Percentiles rank a stretch among this genome's conserved stretches.
Evolutionary conservation across 164 flowering plant genomes (phyloP).

Genomic region (Berberis vulgaris): DNA sequence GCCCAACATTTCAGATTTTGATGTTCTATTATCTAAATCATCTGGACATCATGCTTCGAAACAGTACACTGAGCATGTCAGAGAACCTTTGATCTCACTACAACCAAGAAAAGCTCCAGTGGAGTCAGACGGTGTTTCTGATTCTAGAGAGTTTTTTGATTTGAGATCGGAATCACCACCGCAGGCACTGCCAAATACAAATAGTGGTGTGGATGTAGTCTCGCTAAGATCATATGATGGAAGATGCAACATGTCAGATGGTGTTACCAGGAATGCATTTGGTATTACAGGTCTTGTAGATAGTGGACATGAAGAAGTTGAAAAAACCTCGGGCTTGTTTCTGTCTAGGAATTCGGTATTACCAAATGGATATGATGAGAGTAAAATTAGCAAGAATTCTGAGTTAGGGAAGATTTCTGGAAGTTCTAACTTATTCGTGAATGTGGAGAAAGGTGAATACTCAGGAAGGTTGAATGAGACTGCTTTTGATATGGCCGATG

Average conservation of each 20-base stretch:
- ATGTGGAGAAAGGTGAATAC: constrained; percentile 19
- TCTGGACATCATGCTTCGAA: constrained; percentile 10
- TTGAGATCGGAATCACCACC: constrained; percentile 12
- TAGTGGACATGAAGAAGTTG: constrained; percentile 13
- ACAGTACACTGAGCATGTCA: constrained; percentile 10
- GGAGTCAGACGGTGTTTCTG: constrained; percentile 3
- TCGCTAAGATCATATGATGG: constrained; percentile 11
- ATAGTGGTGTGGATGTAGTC: constrained; percentile 12
- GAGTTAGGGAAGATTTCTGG: constrained; percentile 10
- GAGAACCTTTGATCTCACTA: constrained; percentile 11
- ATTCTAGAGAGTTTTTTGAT: constrained; percentile 5
- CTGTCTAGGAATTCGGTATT: constrained; percentile 14
- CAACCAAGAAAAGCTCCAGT: constrained; percentile 3
- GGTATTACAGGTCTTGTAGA: constrained; percentile 13
- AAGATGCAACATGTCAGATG: constrained; percentile 10
- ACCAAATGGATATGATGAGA: constrained; percentile 12
- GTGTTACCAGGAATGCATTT: constrained; percentile 16
- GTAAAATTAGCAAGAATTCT: too few species aligned
- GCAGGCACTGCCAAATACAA: constrained; percentile 6
- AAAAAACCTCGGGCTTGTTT: constrained; percentile 16
- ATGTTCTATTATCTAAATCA: constrained; percentile 7
- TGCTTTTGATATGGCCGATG: constrained; percentile 1
- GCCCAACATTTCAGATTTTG: constrained; percentile 11
- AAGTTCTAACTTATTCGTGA: constrained; percentile 16
- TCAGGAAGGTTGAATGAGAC: constrained; percentile 16